These are phyloP conservation scores for Talaromyces trachyspermus DNA, from an alignment of 495 filamentous ascomycete species.

Conservation along the genomic window DNA sequence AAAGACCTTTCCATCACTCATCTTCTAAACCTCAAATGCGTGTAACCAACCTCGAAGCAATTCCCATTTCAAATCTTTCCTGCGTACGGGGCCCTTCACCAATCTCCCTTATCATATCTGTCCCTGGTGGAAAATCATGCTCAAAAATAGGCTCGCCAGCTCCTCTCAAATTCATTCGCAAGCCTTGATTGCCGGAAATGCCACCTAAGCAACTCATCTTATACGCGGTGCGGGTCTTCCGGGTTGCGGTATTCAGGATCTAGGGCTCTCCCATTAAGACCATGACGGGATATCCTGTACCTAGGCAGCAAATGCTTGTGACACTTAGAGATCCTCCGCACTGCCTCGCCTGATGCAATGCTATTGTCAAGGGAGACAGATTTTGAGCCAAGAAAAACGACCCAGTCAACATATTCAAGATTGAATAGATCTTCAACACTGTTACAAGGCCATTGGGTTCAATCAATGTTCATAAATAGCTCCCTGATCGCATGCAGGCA, in stretches of 20 bases:
- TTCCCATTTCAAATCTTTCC: slow-evolving; percentile 30
- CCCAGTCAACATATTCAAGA: too few relatives aligned
- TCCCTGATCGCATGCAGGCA: too few relatives aligned
- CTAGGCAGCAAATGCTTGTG: too few relatives aligned
- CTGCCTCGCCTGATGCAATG: too few relatives aligned
- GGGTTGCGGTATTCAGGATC: slow-evolving; percentile 21
- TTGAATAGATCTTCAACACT: too few relatives aligned
- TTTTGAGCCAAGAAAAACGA: too few relatives aligned
- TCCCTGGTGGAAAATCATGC: slow-evolving; percentile 32
- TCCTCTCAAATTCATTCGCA: slow-evolving; percentile 27
- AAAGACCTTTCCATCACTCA: too few relatives aligned
- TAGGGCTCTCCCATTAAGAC: slow-evolving; percentile 23
- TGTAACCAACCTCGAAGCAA: slow-evolving; percentile 25
- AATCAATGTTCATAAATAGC: too few relatives aligned
- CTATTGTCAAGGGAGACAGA: too few relatives aligned
- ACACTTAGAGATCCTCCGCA: too few relatives aligned
- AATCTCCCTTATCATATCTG: slow-evolving; percentile 30
- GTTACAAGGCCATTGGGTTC: too few relatives aligned
- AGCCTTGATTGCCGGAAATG: slow-evolving; percentile 35
- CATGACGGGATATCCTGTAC: too few relatives aligned
- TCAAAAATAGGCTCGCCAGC: slow-evolving; percentile 32
- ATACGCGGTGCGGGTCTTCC: slow-evolving; percentile 22
- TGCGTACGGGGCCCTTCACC: slow-evolving; percentile 20
- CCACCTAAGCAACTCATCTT: slow-evolving; percentile 31
- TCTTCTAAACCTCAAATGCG: neutral